Evolutionary conservation across 2,329 filamentous ascomycete genomes (phyloP).

Genomic region (Aspergillus flavus): DNA sequence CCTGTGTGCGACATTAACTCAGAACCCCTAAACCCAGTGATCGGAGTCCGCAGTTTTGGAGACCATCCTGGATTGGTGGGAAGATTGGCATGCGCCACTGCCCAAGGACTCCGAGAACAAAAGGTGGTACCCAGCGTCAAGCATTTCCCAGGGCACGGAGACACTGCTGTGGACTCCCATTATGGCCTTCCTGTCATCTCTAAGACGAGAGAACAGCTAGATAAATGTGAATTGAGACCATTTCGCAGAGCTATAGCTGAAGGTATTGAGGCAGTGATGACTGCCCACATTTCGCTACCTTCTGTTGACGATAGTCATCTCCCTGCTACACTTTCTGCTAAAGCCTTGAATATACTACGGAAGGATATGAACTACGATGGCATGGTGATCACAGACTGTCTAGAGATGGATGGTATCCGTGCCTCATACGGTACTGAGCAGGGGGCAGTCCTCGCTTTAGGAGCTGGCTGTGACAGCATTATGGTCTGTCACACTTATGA

Average conservation of each 20-base stretch:
- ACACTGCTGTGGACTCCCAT: constrained; percentile 50
- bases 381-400: constrained; percentile 49
- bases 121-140: constrained; percentile 48
- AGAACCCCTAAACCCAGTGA: constrained; percentile 48
- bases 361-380: constrained; percentile 48
- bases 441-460: constrained; percentile 45
- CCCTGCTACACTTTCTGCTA: constrained; percentile 44
- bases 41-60: constrained; percentile 47
- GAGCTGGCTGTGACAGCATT: constrained; percentile 48
- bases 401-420: constrained; percentile 50
- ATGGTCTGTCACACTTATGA: constrained; percentile 51
- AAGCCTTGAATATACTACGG: constrained; percentile 43
- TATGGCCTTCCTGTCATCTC: constrained; percentile 44
- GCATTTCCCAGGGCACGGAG: constrained; percentile 50
- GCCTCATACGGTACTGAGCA: constrained; percentile 45
- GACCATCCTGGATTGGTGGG: constrained; percentile 47
- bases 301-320: constrained; percentile 36
- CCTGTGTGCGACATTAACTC: constrained; percentile 50
- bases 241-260: constrained; percentile 47
- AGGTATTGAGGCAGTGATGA: constrained; percentile 49
- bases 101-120: constrained; percentile 41
- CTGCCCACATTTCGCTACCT: constrained; percentile 47
- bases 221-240: constrained; percentile 46
- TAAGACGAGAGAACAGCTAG: constrained; percentile 41
- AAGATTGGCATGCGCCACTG: constrained; percentile 43